Evolutionary conservation across 257 asterid genomes (phyloP), one percentile per base, ranked within the genome.

Genomic region (Rhazya stricta): DNA sequence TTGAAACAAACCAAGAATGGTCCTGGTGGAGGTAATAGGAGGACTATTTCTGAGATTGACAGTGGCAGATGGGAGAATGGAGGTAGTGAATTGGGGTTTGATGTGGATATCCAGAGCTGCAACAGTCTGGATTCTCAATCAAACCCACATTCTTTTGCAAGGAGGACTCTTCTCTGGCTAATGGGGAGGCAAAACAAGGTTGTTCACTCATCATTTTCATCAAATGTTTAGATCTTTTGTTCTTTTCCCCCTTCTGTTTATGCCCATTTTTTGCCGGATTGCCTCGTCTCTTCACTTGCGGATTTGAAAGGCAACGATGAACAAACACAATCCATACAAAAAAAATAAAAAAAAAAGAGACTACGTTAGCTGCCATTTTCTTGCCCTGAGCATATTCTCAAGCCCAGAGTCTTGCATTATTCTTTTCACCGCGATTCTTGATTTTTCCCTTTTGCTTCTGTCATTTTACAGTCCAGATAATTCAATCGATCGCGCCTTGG

Each of bases 171-270:
- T n/a, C 79, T 80, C 18, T 94, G 98, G 98, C 80, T 94, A 16
- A 88, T 87, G 93, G 89, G 97, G 56, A 88, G 83, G 81, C 94
- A 84, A n/a, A 91, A 88, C 80, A 94, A 89, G 84, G 92, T 87
- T 53, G 91, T 87, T 58, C 92, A 91, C 67, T 79, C 96, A 36
- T 72, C 89, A 1, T 83, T 77, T 84, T 78, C 90, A 29, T 71
- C 83, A 73, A 78, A 91, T 81, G 88, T 83, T 78, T 90, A 91
- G 85, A 66, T 80, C 34, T 21, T 36, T 75, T 72, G 23, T 30
- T 50, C 16, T 57, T 29, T n/a, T n/a, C n/a, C n/a, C n/a, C n/a
- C n/a, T n/a, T 53, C 6, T 21, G 8, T 23, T 30, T 74, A 25
- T 65, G 69, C 37, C 63, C 77, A 54, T 9, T 58, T 32, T 76